Evolutionary conservation across 169 alveolate species (phyloP), one percentile per base, ranked within the genome.

Genomic region (Eimeria praecox): DNA sequence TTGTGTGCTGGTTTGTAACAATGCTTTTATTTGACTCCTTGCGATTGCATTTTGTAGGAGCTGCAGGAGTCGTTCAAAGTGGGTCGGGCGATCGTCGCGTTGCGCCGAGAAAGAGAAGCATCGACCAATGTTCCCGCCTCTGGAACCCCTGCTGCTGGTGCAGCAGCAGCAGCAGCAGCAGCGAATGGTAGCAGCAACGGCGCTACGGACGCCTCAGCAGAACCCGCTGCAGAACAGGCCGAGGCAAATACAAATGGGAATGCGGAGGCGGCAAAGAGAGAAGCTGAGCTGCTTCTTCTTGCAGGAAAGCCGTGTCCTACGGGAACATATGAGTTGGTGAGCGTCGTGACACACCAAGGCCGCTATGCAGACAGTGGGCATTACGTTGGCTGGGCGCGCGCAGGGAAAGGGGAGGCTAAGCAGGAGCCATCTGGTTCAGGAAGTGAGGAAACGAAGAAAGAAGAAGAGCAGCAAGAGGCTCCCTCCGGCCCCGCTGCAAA

Each of bases 311-410:
- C 91, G 54, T 92, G 88, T 52, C 92, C 86, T 10, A 92, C 95
- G 40, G 99, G 99, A 44, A 98, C 98, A 90, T 99, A 98, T 91
- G 99, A 99, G 96, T 97, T 99, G 89, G 97, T 98, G 62, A 98
- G 99, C 24, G 98, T 99, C 30, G 98, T 99, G 33, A 99, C 99
- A 52, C 99, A 99, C 95, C 99, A 99, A 97, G 99, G 99, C 27
- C 98, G 99, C 96, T 98, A 99, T 52, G 99, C 99, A 73, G 99
- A 99, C 92, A 98, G 99, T 64, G 99, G 99, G 2, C 99, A 99
- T 96, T 99, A 99, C 96, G 99, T 99, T 69, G 99, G 99, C 42
- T 99, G 99, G 99, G 92, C 98, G 85, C 97, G 89, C 49, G 91
- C 91, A 83, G 91, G 91, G 33, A 40, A 24, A 12, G 77, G 56